These are phyloP conservation scores for Diaporthe helianthi DNA, from an alignment of 2,329 filamentous ascomycete genomes.

Conservation along the genomic window DNA sequence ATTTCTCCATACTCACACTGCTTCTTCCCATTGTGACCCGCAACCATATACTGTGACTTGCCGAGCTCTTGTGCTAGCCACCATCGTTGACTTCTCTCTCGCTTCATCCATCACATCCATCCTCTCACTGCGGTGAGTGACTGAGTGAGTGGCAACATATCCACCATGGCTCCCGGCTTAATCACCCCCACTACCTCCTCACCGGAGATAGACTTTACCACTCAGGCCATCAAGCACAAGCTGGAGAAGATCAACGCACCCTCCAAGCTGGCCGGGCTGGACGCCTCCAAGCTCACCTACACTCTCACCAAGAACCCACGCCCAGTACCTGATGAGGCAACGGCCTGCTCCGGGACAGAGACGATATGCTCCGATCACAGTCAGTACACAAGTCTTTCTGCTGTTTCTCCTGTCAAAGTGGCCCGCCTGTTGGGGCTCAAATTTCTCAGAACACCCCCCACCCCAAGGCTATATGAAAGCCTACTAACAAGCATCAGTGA, in stretches of 20 bases:
- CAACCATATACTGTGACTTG: background rate
- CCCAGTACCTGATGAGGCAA: constrained; percentile 58
- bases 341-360: constrained; percentile 54
- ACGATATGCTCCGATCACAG: constrained; percentile 81
- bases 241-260: constrained; percentile 44
- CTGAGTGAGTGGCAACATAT: background rate
- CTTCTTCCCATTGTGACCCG: background rate
- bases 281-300: constrained; percentile 68
- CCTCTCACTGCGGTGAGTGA: background rate
- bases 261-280: constrained; percentile 57
- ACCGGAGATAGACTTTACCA: constrained; percentile 59
- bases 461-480: background rate
- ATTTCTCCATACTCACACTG: background rate
- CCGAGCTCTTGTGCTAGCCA: background rate
- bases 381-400: background rate
- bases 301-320: constrained; percentile 58
- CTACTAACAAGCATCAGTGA: constrained; percentile 54
- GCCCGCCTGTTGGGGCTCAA: background rate
- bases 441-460: background rate
- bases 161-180: constrained; percentile 42
- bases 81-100: background rate
- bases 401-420: background rate
- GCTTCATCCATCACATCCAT: background rate
- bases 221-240: constrained; percentile 59
- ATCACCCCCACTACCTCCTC: constrained; percentile 43